These are phyloP conservation scores for Quillaja saponaria DNA, from an alignment of 306 rosid genomes.

Conservation along the genomic window DNA sequence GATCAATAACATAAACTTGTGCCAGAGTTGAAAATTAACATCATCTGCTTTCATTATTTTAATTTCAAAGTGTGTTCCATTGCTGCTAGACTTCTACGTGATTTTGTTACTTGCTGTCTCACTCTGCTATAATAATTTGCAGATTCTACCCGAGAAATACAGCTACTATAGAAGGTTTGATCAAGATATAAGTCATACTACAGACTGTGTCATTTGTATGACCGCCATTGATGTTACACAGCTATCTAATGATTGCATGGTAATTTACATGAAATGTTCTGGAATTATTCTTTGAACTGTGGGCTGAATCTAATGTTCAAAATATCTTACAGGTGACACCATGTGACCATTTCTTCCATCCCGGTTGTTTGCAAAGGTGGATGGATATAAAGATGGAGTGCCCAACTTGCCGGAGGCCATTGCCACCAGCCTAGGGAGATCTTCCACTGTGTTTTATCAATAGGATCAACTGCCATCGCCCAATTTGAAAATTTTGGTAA, in stretches of 20 bases:
- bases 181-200: slow-evolving; percentile 58
- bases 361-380: slow-evolving; percentile 98
- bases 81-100: slow-evolving; percentile 12
- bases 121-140: slow-evolving; percentile 33
- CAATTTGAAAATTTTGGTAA: slow-evolving; percentile 55
- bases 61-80: neutral
- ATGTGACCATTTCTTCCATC: slow-evolving; percentile 96
- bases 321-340: slow-evolving; percentile 75
- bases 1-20: neutral
- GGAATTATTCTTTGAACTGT: slow-evolving; percentile 22
- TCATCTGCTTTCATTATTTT: neutral
- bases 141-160: slow-evolving; percentile 97
- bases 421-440: slow-evolving; percentile 75
- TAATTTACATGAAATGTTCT: slow-evolving; percentile 27
- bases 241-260: slow-evolving; percentile 91
- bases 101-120: slow-evolving; percentile 20
- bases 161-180: slow-evolving; percentile 75
- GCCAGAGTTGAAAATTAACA: neutral
- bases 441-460: slow-evolving; percentile 37
- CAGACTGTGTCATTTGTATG: slow-evolving; percentile 98
- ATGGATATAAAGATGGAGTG: slow-evolving; percentile 99
- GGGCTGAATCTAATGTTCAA: slow-evolving; percentile 26
- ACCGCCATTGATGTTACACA: slow-evolving; percentile 65
- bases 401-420: slow-evolving; percentile 94
- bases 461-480: slow-evolving; percentile 57